phyloP scores from a whole-genome alignment of 495 filamentous ascomycete species.

The Neurospora sp. region DNA sequence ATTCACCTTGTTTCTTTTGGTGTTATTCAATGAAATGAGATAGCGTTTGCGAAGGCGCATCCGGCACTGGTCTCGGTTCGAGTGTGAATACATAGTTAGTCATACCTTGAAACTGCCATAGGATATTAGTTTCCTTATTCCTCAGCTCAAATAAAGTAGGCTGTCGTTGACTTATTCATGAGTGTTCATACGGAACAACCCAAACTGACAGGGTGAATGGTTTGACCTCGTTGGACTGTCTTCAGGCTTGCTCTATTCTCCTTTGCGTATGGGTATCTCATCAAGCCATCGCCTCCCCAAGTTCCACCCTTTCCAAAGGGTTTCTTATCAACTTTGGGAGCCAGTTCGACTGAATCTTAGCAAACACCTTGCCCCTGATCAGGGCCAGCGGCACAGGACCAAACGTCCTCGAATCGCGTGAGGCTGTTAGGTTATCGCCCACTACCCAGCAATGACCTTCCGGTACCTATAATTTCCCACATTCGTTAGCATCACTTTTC shows the following conservation, averaged over 20 bases:
- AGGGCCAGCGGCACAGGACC: slow-evolving; percentile 78
- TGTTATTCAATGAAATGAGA: neutral
- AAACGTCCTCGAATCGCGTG: slow-evolving; percentile 74
- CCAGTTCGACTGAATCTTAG: slow-evolving; percentile 44
- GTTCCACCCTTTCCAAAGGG: slow-evolving; percentile 8
- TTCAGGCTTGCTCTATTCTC: neutral
- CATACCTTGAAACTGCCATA: neutral
- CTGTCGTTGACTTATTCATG: neutral
- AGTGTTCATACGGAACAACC: neutral
- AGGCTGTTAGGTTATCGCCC: slow-evolving; percentile 78
- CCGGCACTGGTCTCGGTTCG: neutral
- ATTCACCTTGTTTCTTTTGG: neutral
- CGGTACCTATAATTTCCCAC: slow-evolving; percentile 49
- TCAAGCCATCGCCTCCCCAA: neutral
- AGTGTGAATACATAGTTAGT: neutral
- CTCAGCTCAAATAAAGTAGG: neutral
- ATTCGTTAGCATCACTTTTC: neutral
- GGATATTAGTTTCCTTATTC: neutral
- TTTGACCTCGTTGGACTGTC: neutral
- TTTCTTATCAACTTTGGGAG: slow-evolving; percentile 21
- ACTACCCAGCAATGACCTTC: slow-evolving; percentile 80
- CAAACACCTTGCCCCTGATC: slow-evolving; percentile 78
- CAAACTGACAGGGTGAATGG: neutral
- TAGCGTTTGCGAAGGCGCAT: neutral
- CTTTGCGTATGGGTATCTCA: neutral